A percentile compares a stretch with the other conserved stretches of the same genome.
Conservation (phyloP, 306 rosid genomes). For the Vigna hirtella region DNA sequence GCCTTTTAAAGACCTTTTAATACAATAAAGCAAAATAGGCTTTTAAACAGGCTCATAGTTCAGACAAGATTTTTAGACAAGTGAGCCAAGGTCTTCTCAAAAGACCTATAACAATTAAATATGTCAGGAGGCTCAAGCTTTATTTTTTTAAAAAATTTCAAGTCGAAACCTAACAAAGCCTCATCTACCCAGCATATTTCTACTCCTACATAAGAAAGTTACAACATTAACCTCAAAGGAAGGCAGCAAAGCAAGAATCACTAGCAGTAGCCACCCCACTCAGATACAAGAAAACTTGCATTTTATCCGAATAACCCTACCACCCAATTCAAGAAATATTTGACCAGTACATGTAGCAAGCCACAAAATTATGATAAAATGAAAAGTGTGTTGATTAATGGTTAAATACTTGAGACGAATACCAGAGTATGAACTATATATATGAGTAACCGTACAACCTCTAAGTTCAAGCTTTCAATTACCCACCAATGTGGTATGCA, state of each 20-base stretch:
- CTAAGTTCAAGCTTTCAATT: conserved; percentile 15
- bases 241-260: conserved; percentile 1
- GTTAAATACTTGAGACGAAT: background rate
- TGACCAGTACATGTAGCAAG: background rate
- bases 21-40: no score
- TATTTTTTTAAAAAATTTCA: no score
- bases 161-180: no score
- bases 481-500: background rate
- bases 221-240: background rate
- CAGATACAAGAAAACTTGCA: background rate
- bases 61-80: no score
- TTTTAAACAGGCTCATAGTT: no score
- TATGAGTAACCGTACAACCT: background rate
- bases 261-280: background rate
- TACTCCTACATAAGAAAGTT: background rate
- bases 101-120: no score
- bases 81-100: no score
- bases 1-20: no score
- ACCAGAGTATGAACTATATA: background rate
- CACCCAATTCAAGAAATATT: background rate
- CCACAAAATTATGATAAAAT: background rate
- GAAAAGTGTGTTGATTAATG: background rate
- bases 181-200: no score
- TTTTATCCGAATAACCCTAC: background rate
- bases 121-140: no score